Conservation (phyloP, 2,329 filamentous ascomycete species). For the Calonectria henricotiae region DNA sequence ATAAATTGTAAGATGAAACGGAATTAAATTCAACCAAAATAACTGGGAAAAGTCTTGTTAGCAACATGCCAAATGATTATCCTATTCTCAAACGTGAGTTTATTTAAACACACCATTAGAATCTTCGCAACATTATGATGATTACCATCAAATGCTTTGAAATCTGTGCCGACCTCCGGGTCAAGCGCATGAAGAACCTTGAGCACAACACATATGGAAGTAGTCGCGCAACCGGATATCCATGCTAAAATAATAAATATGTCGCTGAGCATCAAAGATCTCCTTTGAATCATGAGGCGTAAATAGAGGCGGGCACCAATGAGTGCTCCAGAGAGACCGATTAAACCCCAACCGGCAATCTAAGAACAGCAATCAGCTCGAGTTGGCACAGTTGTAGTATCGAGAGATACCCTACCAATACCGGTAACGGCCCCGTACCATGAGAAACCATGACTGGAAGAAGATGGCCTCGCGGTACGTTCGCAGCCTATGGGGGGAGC, state of each 20-base stretch:
- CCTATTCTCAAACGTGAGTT: no score
- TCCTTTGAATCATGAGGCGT: background rate
- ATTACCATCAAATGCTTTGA: background rate
- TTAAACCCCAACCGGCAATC: background rate
- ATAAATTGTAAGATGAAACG: background rate
- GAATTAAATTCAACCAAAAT: conserved; percentile 1
- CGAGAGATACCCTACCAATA: background rate
- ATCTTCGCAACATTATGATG: background rate
- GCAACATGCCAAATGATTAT: no score
- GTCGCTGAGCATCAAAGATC: background rate
- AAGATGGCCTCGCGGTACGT: background rate
- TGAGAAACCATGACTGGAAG: background rate
- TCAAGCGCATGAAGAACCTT: conserved; percentile 7
- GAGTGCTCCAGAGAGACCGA: background rate
- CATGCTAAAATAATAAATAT: background rate
- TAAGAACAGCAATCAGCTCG: background rate
- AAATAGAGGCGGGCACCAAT: background rate
- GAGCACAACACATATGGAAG: background rate
- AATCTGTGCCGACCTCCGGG: background rate
- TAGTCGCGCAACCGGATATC: background rate
- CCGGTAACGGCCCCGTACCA: background rate
- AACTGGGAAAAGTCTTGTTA: background rate
- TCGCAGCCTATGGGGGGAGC: background rate
- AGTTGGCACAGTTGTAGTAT: rapidly evolving
- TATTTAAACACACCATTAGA: background rate